phyloP scores from a whole-genome alignment of 805 yeast species.

The Torulaspora indica region DNA sequence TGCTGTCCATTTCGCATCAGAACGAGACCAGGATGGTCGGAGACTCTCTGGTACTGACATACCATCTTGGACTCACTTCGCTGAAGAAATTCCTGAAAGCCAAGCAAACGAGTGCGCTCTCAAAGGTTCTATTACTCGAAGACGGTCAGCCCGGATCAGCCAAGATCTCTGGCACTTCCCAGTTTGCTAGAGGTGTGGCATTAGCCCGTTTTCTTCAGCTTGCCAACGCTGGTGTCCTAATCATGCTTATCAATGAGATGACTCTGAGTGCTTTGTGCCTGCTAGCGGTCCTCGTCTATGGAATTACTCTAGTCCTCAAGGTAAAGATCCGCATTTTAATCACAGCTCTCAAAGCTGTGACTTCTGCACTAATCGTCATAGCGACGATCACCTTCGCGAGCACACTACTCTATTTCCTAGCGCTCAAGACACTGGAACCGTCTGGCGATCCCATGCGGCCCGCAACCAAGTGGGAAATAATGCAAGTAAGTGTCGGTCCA shows the following conservation, averaged over 20 bases:
- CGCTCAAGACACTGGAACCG: slow-evolving; percentile 19
- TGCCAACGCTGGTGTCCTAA: slow-evolving; percentile 15
- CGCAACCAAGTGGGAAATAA: slow-evolving; percentile 20
- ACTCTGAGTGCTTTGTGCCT: slow-evolving; percentile 10
- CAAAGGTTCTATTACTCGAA: slow-evolving; percentile 14
- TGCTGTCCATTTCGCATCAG: slow-evolving; percentile 16
- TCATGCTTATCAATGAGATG: slow-evolving; percentile 14
- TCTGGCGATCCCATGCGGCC: slow-evolving; percentile 7
- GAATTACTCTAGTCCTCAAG: slow-evolving; percentile 12
- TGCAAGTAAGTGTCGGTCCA: slow-evolving; percentile 18
- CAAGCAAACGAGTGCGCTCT: slow-evolving; percentile 20
- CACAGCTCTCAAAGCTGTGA: slow-evolving; percentile 7
- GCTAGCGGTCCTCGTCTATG: slow-evolving; percentile 13
- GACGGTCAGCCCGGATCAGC: slow-evolving; percentile 4
- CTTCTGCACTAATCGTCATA: slow-evolving; percentile 5
- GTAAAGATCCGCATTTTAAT: slow-evolving; percentile 12
- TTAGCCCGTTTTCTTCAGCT: slow-evolving; percentile 14
- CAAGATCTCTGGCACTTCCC: slow-evolving; percentile 3
- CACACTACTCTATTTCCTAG: slow-evolving; percentile 12
- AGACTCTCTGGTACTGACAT: slow-evolving; percentile 26
- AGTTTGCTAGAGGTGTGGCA: slow-evolving; percentile 18
- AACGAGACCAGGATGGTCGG: slow-evolving; percentile 25
- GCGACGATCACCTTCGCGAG: slow-evolving; percentile 15
- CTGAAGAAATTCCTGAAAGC: slow-evolving; percentile 19
- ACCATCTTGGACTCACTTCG: slow-evolving; percentile 23